Base-by-base conservation (phyloP, 495 filamentous ascomycete genomes). In the Lentithecium fluviatile region DNA sequence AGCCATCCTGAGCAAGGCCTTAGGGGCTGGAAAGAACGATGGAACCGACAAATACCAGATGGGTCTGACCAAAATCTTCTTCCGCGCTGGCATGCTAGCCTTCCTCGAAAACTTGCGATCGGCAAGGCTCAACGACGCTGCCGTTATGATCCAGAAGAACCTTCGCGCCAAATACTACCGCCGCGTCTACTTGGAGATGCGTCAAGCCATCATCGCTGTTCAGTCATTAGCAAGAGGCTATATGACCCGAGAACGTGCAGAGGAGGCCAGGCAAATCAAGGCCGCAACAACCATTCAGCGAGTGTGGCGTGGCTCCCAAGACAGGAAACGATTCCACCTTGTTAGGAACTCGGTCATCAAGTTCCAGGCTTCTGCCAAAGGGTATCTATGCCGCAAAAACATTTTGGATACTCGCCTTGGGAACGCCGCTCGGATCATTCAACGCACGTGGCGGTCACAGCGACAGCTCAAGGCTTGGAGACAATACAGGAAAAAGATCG, bases 61-160 rank as follows among this genome's bases (percentile, higher is more conserved):
- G 46, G 94, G 94, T 69, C 77, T 97, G 69, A 97, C 91, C 26
- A 99, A 99, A 78, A 96, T 97, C 62, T 99, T 99, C 76, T 99
- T 99, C 83, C 85, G 94, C 45, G 94, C 94, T 25, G 94, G 94
- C 68, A 99, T 99, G 94, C 86, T 99, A 64, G 94, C 94, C 11
- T 96, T 95, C 75, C 78, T 99, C 15, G 94, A 99, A 74, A 97
- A 96, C 64, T 79, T 97, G 48, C 86, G 94, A 19, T 96, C 94
- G 17, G 88, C 80, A 55, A 82, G 91, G 38, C 78, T 99, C 71
- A 97, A 94, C 71, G 89, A 93, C 65, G 96, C 92, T 68, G 94
- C 94, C 6, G 87, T 96, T 59, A 89, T 99, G 85, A 99, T 99
- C 65, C 94, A 99, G 73, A 99, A 99, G 85, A 99, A 99, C 70